Evolutionary conservation across 331 rosid species (phyloP), one percentile per base, ranked within the genome.

Genomic region (Rhamnella rubrinervis): DNA sequence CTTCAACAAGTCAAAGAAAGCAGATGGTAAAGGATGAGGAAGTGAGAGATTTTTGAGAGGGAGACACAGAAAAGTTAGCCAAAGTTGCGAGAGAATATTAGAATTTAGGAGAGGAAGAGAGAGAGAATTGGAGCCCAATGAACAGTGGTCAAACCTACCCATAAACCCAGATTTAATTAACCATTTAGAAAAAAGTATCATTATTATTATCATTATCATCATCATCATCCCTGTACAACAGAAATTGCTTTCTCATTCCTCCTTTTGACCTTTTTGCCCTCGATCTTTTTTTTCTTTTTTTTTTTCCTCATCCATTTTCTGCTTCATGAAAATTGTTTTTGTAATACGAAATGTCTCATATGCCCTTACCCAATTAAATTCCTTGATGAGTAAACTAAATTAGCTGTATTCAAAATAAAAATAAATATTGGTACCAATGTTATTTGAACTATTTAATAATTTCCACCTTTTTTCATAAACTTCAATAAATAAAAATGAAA

Each of bases 141-240:
- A 83, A 78, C 96, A 89, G 51, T 77, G 85, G 97, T 93, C 97
- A 93, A 93, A 91, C 86, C 90, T 78, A 84, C 78, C 82, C 21
- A 77, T 2, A 67, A 76, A 66, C 74, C 75, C 74, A 77, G 78
- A 84, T 79, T 88, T 84, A 66, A 67, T 79, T 77, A 60, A 59
- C 56, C 51, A 72, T 80, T 79, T 49, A 7, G 52, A 70, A 66
- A 55, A 23, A 23, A 23, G 23, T 23, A 23, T 23, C 23, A 23
- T 38, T 26, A 26, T 31, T 4, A 46, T 52, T 56, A 61, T 37
- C 61, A 26, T 63, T 52, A 55, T 78, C 31, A 61, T 37, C 61
- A 26, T 63, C 47, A 55, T 78, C 31, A 74, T 58, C 63, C 51
- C 65, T 39, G 20, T 66, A 55, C 74, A 78, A 23, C 66, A 44